Base-by-base conservation (phyloP, 225 moss, liverwort and hornwort species). In the Climacium dendroides region DNA sequence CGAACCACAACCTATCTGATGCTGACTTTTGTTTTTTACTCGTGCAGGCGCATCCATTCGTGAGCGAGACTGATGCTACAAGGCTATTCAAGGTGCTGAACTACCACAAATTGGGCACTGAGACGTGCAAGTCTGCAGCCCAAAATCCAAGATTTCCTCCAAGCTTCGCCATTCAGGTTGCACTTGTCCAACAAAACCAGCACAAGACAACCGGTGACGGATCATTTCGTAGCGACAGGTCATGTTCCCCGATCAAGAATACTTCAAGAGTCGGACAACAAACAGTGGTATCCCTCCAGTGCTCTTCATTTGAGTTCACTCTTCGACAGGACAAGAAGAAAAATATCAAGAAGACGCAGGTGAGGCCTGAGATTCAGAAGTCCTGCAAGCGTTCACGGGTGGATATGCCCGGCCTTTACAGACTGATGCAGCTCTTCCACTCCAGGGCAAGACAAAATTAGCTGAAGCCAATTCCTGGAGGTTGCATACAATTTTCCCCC, bases 261-360 rank as follows among this genome's bases (percentile, higher is more conserved):
- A n/a, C 93, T 45, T 80, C 91, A 15, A 93, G 91, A 89, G 89
- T 90, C 5, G 92, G 96, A 26, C 97, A 97, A 82, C 93, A 96
- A 89, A 92, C 93, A 60, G 97, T 96, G 34, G 97, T 97, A 15
- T 93, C 93, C 45, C 87, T 97, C 47, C 96, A 97, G 85, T 97
- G 97, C 88, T 96, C 97, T 9, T 95, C 95, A 72, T 97, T 97
- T n/a, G 96, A 97, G 91, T 96, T 97, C 81, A 94, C 95, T 77
- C 94, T 97, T 87, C 89, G 96, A 74, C 96, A 97, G 89, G 95
- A 96, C 54, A 95, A 94, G 80, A 92, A 92, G 87, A 93, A 91
- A 32, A 91, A 93, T 32, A 78, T 89, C 60, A 96, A 96, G 91
- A 96, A 96, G 91, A 87, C 83, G 60, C 92, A 93, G 83, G 80